phyloP scores from a whole-genome alignment of 2,329 filamentous ascomycete species.

The Polychaeton citri region DNA sequence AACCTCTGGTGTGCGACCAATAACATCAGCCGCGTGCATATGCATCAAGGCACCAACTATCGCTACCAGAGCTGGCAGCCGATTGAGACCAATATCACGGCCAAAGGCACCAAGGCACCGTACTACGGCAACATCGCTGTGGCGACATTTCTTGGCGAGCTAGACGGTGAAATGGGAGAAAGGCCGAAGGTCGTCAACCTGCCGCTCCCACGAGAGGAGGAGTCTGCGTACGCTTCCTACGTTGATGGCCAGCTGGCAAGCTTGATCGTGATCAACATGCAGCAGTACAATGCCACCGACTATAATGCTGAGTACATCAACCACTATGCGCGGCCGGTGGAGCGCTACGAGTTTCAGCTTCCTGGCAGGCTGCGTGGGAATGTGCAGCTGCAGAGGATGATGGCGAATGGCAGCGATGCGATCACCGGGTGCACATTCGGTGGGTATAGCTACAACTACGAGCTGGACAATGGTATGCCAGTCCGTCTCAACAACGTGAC shows the following conservation, averaged over 20 bases:
- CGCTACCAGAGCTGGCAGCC: constrained; percentile 51
- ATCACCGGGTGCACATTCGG: constrained; percentile 49
- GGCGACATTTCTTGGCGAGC: constrained; percentile 41
- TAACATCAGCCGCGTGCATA: constrained; percentile 45
- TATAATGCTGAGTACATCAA: constrained; percentile 30
- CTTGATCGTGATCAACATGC: constrained; percentile 45
- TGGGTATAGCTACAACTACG: too few species aligned
- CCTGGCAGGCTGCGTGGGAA: constrained; percentile 13
- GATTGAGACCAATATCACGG: constrained; percentile 34
- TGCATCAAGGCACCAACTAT: constrained; percentile 53
- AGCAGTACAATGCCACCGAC: constrained; percentile 37
- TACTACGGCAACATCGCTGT: constrained; percentile 52
- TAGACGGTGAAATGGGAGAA: constrained; percentile 6
- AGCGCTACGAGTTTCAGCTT: constrained; percentile 32
- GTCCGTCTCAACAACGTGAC: too few species aligned
- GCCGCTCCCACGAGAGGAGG: constrained; percentile 25
- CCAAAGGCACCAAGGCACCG: constrained; percentile 46
- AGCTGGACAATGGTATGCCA: too few species aligned
- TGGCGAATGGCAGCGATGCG: constrained; percentile 51
- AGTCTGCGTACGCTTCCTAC: constrained; percentile 46
- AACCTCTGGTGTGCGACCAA: constrained; percentile 43
- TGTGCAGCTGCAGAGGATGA: constrained; percentile 34
- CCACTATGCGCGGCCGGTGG: constrained; percentile 20
- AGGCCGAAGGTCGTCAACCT: constrained; percentile 36
- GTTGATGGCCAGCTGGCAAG: constrained; percentile 30